Conservation (phyloP, 192 early-diverging fungal species). For the Podila minutissima region DNA sequence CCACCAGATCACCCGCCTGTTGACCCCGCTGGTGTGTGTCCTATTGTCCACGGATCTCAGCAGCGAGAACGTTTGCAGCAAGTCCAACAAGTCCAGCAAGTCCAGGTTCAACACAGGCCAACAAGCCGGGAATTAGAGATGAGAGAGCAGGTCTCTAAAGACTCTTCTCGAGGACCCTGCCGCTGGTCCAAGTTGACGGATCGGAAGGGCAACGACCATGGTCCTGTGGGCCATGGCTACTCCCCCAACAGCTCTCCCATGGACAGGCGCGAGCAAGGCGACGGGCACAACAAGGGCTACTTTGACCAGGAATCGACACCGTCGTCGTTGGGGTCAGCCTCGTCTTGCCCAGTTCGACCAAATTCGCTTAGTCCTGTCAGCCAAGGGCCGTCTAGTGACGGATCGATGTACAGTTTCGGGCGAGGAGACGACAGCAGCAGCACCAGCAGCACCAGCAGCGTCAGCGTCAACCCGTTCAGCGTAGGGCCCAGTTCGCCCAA, state of each 20-base stretch:
- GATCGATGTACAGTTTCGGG: not conserved
- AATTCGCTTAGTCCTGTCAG: not conserved
- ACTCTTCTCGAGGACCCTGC: constrained; percentile 2
- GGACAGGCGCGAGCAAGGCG: not conserved
- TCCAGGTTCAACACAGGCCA: constrained; percentile 5
- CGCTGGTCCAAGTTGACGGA: constrained; percentile 39
- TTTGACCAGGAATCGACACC: constrained; percentile 6
- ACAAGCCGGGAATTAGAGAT: constrained; percentile 10
- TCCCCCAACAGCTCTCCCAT: not conserved
- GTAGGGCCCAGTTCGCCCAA: constrained; percentile 35
- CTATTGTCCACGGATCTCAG: constrained; percentile 42
- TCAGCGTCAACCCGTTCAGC: constrained; percentile 29
- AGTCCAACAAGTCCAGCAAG: not conserved
- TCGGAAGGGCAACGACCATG: constrained; percentile 29
- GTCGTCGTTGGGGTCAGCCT: not conserved
- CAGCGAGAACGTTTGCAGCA: constrained; percentile 30
- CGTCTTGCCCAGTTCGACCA: not conserved
- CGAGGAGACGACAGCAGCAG: not conserved
- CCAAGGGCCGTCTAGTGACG: not conserved
- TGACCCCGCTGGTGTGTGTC: constrained; percentile 35
- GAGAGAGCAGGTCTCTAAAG: constrained; percentile 8
- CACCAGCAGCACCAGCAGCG: not conserved
- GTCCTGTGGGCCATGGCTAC: constrained; percentile 13
- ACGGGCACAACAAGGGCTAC: constrained; percentile 13
- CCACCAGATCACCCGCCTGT: constrained; percentile 47